Evolutionary conservation across 805 yeast species (phyloP), one percentile per base, ranked within the genome.

Genomic region (Candida easanensis): DNA sequence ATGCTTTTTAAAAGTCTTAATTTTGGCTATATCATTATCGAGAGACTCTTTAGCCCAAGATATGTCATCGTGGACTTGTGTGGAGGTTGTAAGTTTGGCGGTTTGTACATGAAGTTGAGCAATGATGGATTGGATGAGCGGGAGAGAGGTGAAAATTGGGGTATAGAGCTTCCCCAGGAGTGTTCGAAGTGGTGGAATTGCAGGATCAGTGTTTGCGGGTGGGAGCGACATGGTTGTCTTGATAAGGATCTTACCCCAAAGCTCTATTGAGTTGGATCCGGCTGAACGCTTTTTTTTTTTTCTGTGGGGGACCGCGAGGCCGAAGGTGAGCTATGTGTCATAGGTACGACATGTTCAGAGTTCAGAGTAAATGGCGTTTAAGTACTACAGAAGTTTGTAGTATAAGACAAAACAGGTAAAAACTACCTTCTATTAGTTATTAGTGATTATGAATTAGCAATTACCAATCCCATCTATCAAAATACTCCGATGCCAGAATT

Each of bases 31-130:
- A 16, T 53, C 58, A 4, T 36, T 27, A 14, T 37, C 39, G 1
- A 50, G 26, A 0, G 51, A 33, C 20, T 53, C 54, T 15, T 41
- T 48, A 1, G 45, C 41, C 58, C 58, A 53, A 2, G 36, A 33
- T 9, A 53, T 35, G 36, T 53, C 58, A 33, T 51, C 50, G 31
- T 41, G 45, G 19, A 46, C 10, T 2, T 26, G 30, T 1, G 32
- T 23, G 28, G 44, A 33, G 11, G 35, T 15, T 5, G 41, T 39
- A n/a, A 23, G 37, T 16, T 19, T 3, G 16, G 39, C 18, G 32
- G 36, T 42, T n/a, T 33, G 26, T 4, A 37, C 19, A 23, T 19
- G 9, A 3, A 43, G 32, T 15, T 42, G 41, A 8, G 36, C 22
- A 5, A 45, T 30, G 39, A 52, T 43, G 14, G 42, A 30, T 13